Percentiles rank a stretch among this genome's conserved stretches.
Evolutionary conservation across 257 asterid species (phyloP).

Genomic region (Solanum commersonii): DNA sequence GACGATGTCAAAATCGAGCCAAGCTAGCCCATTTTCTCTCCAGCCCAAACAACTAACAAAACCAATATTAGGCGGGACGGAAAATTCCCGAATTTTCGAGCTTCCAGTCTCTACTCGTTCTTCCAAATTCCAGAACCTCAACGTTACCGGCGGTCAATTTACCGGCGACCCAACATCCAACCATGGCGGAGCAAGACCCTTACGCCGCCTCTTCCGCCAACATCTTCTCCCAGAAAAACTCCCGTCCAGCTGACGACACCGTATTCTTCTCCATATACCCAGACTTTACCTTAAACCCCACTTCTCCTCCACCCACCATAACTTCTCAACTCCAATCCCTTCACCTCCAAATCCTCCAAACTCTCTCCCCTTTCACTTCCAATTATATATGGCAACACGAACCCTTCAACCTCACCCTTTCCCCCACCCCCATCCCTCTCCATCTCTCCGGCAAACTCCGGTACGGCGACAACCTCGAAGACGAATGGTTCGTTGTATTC

Average conservation of each 20-base stretch:
- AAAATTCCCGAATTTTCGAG: background rate
- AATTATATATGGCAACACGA: conserved; percentile 80
- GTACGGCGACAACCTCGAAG: conserved; percentile 81
- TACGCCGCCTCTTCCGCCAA: conserved; percentile 26
- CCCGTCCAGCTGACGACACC: conserved; percentile 61
- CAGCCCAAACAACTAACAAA: background rate
- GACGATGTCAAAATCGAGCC: no score
- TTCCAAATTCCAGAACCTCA: background rate
- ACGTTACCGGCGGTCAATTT: background rate
- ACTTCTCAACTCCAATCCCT: conserved; percentile 50
- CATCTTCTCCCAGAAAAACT: conserved; percentile 36
- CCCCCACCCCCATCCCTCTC: conserved; percentile 27
- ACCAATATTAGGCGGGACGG: background rate
- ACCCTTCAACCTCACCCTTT: conserved; percentile 48
- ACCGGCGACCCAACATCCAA: background rate
- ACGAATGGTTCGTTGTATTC: conserved; percentile 90
- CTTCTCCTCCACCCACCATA: conserved; percentile 4
- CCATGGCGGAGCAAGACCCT: conserved; percentile 34
- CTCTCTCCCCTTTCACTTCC: conserved; percentile 29
- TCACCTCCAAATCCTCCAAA: conserved; percentile 59
- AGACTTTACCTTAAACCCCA: conserved; percentile 30
- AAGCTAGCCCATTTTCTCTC: background rate
- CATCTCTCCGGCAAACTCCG: conserved; percentile 81
- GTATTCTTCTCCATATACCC: conserved; percentile 69
- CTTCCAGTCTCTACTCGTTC: background rate